These are phyloP conservation scores for Stylosanthes scabra DNA, from an alignment of 331 rosid genomes.

Conservation along the genomic window DNA sequence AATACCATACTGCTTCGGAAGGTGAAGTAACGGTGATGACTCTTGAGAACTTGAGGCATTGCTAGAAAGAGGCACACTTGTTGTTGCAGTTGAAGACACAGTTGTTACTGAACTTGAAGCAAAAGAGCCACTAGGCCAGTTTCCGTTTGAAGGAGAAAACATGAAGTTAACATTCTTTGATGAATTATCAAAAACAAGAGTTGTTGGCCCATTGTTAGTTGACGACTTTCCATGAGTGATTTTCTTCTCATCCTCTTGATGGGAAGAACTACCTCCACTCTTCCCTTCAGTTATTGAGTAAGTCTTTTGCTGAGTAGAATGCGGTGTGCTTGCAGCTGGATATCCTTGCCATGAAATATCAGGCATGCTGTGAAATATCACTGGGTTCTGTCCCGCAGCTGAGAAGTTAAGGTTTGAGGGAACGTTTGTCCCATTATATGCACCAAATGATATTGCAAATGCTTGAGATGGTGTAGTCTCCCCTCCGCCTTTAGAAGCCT, in stretches of 20 bases:
- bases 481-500: conserved; percentile 54
- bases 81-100: conserved; percentile 33
- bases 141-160: conserved; percentile 51
- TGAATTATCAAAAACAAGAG: conserved; percentile 73
- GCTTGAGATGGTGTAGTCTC: conserved; percentile 65
- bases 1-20: conserved; percentile 56
- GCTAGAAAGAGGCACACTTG: conserved; percentile 45
- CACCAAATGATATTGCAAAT: conserved; percentile 65
- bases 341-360: conserved; percentile 55
- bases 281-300: conserved; percentile 51
- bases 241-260: conserved; percentile 55
- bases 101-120: conserved; percentile 6
- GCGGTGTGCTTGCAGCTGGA: conserved; percentile 50
- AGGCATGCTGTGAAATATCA: conserved; percentile 62
- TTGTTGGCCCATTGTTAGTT: conserved; percentile 52
- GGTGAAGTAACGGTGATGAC: conserved; percentile 47
- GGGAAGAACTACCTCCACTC: conserved; percentile 49
- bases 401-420: conserved; percentile 72
- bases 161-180: conserved; percentile 64
- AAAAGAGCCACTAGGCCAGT: conserved; percentile 54
- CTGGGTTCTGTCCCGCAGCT: conserved; percentile 56
- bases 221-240: conserved; percentile 53
- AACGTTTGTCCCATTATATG: conserved; percentile 53
- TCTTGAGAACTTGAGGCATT: conserved; percentile 58
- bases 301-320: conserved; percentile 54